These are phyloP conservation scores for Themeda triandra DNA, from an alignment of 176 grass and related monocot species.

Conservation along the genomic window DNA sequence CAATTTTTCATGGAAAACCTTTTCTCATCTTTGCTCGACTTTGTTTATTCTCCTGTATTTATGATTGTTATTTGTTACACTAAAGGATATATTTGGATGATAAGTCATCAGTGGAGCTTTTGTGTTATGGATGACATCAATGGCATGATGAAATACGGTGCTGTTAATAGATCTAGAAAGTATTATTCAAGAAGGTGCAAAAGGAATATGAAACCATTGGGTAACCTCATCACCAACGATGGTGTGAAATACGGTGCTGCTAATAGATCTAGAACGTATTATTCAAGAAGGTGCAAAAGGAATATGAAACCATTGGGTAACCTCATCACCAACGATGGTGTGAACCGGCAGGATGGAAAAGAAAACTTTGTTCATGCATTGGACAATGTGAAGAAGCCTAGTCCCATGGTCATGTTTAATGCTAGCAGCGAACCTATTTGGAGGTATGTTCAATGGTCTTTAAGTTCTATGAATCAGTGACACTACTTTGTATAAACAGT, in stretches of 20 bases:
- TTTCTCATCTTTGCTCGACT: background rate
- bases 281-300: background rate
- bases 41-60: background rate
- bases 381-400: background rate
- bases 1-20: background rate
- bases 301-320: background rate
- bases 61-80: background rate
- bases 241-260: no score
- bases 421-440: constrained; percentile 11
- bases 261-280: background rate
- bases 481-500: constrained; percentile 1
- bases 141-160: background rate
- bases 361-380: background rate
- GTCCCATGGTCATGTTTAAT: background rate
- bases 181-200: no score
- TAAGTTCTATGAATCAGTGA: background rate
- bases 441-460: constrained; percentile 26
- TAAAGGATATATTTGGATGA: background rate
- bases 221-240: no score
- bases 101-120: background rate
- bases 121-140: background rate
- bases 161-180: no score
- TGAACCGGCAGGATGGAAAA: background rate
- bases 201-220: no score
- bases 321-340: background rate